Base-by-base conservation (phyloP, 2,329 filamentous ascomycete species). In the Pseudocercospora fijiensis region DNA sequence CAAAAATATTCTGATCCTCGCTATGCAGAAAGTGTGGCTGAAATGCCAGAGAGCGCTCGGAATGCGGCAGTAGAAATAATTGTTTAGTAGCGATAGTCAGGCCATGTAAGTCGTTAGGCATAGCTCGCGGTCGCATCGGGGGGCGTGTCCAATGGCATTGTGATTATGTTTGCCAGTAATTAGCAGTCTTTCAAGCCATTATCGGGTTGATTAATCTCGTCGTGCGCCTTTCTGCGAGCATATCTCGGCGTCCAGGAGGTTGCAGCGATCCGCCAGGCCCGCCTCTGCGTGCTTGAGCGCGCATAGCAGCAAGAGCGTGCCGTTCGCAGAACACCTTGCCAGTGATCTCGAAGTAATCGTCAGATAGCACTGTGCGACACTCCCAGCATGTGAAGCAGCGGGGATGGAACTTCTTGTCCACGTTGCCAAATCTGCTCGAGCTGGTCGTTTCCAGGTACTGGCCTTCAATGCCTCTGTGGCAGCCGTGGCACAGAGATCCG, bases 261-360 rank as follows among this genome's bases (percentile, higher is more conserved):
- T 62, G 26, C 59, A 66, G 51, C 18, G 58, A 56, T 30, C 64
- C 66, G 4, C 63, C 58, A 11, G 58, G 53, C 11, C 65, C 61
- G 37, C 45, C 65, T 41, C 68, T 63, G 41, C 67, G 66, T 33
- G 68, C 66, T 62, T 72, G 72, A 2, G 69, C 69, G 9, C 74
- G 69, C 73, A 76, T 74, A 18, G 73, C 73, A 13, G 72, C 72
- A 76, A 88, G 88, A 4, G 92, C 93, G 75, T 98, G 92, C 51
- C 88, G 86, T 77, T 98, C 94, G 76, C 94, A 99, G 75, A 90
- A 96, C 0, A 90, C 86, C 51, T 81, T 83, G 24, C 91, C 91
- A 45, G 86, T 87, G 69, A 96, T 89, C 76, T 98, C 93, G 72
- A 95, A 97, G 76, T 98, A 98, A 66, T 95, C 94, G 51, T 94